Evolutionary conservation across 495 filamentous ascomycete species (phyloP).

Genomic region (Daldinia caldariorum): DNA sequence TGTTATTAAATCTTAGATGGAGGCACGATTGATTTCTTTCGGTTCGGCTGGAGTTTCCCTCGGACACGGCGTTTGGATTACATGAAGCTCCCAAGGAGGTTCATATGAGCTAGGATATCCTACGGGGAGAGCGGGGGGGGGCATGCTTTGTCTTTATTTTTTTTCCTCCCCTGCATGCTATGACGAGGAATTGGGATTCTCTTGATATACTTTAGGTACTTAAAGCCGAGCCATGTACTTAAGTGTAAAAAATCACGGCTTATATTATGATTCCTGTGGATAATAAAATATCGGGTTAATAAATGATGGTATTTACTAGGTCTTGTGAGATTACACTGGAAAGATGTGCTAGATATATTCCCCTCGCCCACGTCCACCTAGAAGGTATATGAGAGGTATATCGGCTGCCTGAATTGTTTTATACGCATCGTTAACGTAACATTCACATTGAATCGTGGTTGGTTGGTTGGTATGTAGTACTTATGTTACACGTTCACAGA

Average conservation of each 20-base stretch:
- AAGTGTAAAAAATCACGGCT: not conserved
- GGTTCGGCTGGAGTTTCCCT: slow-evolving; percentile 4
- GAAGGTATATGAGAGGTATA: too few species aligned
- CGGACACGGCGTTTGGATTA: slow-evolving; percentile 22
- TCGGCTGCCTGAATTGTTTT: too few species aligned
- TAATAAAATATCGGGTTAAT: not conserved
- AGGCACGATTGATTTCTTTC: slow-evolving; percentile 1
- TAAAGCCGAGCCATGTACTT: not conserved
- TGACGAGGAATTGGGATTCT: not conserved
- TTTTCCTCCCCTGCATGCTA: not conserved
- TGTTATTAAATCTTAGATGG: slow-evolving; percentile 14
- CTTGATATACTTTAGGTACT: not conserved
- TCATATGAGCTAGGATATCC: slow-evolving; percentile 7
- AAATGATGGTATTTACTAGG: not conserved
- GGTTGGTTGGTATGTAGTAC: slow-evolving; percentile 19
- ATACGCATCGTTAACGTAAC: too few species aligned
- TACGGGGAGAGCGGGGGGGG: not conserved
- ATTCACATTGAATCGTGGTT: not conserved
- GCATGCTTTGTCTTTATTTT: slow-evolving; percentile 11
- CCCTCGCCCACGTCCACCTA: too few species aligned
- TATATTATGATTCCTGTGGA: not conserved
- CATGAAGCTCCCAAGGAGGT: slow-evolving; percentile 10
- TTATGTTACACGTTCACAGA: slow-evolving; percentile 33
- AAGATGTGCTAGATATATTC: too few species aligned
- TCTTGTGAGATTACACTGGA: too few species aligned